Evolutionary conservation across 1,284 basidiomycete species (phyloP).

Genomic region (Agaricales sp.): DNA sequence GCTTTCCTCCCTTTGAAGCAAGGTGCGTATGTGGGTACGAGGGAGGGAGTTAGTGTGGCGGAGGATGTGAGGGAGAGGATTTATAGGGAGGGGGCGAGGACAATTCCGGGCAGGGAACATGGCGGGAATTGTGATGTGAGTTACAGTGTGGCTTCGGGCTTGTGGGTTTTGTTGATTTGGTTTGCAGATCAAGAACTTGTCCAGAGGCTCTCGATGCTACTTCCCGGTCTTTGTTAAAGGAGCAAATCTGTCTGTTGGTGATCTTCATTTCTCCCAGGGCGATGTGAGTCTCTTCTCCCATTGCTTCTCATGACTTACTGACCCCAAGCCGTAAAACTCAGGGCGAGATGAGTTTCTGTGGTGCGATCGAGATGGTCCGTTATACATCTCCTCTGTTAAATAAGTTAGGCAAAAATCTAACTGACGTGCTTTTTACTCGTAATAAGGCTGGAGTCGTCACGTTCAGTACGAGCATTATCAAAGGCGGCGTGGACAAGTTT

Average conservation of each 20-base stretch:
- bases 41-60: slow-evolving; percentile 24
- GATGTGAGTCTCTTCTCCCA: slow-evolving; percentile 36
- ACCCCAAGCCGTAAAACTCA: slow-evolving; percentile 16
- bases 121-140: slow-evolving; percentile 75
- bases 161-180: neutral
- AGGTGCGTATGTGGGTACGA: slow-evolving; percentile 65
- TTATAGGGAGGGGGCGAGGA: slow-evolving; percentile 58
- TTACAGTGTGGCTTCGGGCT: neutral
- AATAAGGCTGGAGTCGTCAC: slow-evolving; percentile 70
- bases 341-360: slow-evolving; percentile 70
- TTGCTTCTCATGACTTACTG: neutral
- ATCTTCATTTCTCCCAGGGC: slow-evolving; percentile 75
- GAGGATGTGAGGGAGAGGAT: slow-evolving; percentile 44
- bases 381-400: neutral
- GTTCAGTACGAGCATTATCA: slow-evolving; percentile 65
- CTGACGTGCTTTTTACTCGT: neutral
- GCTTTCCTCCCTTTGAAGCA: slow-evolving; percentile 52
- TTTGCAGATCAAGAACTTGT: slow-evolving; percentile 62
- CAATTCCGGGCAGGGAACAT: slow-evolving; percentile 69
- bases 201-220: slow-evolving; percentile 60
- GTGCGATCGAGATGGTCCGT: slow-evolving; percentile 68
- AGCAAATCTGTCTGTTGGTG: slow-evolving; percentile 71
- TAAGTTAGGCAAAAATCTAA: neutral
- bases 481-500: slow-evolving; percentile 67
- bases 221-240: slow-evolving; percentile 73